These are phyloP conservation scores for Xylariaceae sp. DNA, from an alignment of 2,329 filamentous ascomycete genomes.

Conservation along the genomic window DNA sequence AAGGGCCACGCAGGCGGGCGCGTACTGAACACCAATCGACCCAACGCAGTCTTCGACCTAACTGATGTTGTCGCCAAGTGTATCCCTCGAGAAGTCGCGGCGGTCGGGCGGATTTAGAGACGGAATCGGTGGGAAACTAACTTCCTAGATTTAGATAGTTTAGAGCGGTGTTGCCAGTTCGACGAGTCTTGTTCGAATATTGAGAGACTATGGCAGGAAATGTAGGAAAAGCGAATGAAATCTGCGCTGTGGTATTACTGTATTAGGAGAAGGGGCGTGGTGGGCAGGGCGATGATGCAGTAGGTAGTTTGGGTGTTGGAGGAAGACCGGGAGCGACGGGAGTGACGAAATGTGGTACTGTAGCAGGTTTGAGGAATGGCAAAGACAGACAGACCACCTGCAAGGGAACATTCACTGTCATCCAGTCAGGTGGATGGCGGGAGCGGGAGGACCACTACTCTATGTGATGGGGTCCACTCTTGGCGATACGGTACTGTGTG, in stretches of 20 bases:
- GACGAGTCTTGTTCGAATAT: neutral
- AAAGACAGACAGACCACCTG: no score
- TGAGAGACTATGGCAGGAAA: slow-evolving; percentile 2
- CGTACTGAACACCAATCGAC: neutral
- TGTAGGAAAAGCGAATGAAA: slow-evolving; percentile 22
- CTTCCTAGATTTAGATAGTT: slow-evolving; percentile 1
- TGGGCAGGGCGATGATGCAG: neutral
- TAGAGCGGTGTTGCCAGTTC: neutral
- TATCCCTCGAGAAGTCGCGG: slow-evolving; percentile 1
- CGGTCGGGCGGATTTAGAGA: neutral
- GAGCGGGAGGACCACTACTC: no score
- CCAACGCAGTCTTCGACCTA: neutral
- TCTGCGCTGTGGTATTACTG: slow-evolving; percentile 17
- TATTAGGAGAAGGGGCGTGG: neutral
- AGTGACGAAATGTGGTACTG: neutral
- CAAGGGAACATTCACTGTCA: no score
- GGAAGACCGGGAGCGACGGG: neutral
- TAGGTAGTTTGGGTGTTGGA: neutral
- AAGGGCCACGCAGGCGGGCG: slow-evolving; percentile 11
- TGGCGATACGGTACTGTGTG: no score
- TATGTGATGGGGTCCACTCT: no score
- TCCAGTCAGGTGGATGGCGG: no score
- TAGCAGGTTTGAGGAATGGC: no score
- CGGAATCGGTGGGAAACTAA: slow-evolving; percentile 7
- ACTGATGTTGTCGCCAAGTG: neutral